Evolutionary conservation across 495 filamentous ascomycete genomes (phyloP), one percentile per base, ranked within the genome.

Genomic region (Hypoxylon intermedium): DNA sequence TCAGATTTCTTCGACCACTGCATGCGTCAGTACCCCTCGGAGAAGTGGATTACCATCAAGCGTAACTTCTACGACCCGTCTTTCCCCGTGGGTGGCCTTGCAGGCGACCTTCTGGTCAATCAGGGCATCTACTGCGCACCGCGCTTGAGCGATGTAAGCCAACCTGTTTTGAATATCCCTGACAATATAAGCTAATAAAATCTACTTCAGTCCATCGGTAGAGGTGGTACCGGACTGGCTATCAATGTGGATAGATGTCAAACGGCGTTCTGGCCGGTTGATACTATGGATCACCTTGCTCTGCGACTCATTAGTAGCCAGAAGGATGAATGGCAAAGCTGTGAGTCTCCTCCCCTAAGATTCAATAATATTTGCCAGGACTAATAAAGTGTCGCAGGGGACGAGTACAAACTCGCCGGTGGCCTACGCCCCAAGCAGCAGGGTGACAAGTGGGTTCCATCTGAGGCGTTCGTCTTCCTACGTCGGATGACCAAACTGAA

Each of bases 81-180:
- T 1, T 46, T 48, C 9, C 38, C 60, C 12, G 48, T 30, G 1
- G 34, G 60, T 1, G 2, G 47, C 20, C 18, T 58, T 18, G 26
- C 36, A 19, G 3, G 48, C 56, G 34, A 67, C 13, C 80, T 93
- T 15, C 83, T 91, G 55, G 89, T 89, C 11, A 85, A 90, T 77
- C 93, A 92, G 64, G 92, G 92, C 37, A 86, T 92, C 21, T 97
- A 94, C 58, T 82, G 90, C 30, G 88, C 91, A 9, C 85, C 96
- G 49, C 83, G 90, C 38, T 77, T 90, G 6, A 87, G 82, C 41
- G 71, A 83, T 60, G 83, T 84, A 78, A 78, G 77, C 58, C 15
- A 3, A 11, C 5, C 13, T 26, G 7, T 26, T 26, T 26, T 26
- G 13, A 16, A 16, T 12, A 34, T 16, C 16, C 24, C 0, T 40